phyloP scores from a whole-genome alignment of 345 rosid genomes.

The thale cress (Arabidopsis thaliana) region TAIR10.1 NC_003071.7:15828501-15829000 shows the following conservation, averaged over 20 bases:
- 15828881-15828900: neutral
- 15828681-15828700: conserved; percentile 18
- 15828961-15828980: conserved; percentile 37
- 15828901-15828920: conserved; percentile 28
- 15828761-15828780: conserved; percentile 42
- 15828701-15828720: conserved; percentile 48
- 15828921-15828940: conserved; percentile 27
- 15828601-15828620: conserved; percentile 36
- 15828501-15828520: conserved; percentile 96
- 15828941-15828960: conserved; percentile 43
- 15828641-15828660: conserved; percentile 32
- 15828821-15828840: conserved; percentile 29
- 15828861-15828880: conserved; percentile 2
- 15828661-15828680: conserved; percentile 21
- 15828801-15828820: conserved; percentile 29
- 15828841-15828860: conserved; percentile 8
- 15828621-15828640: conserved; percentile 2
- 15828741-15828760: conserved; percentile 26
- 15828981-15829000: conserved; percentile 41
- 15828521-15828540: conserved; percentile 71
- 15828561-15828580: conserved; percentile 71
- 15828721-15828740: conserved; percentile 45
- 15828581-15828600: conserved; percentile 30
- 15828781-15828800: conserved; percentile 5
- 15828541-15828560: conserved; percentile 90